Conservation (phyloP, 352 stramenopile genomes). For the Elongisporangium undulatum region DNA sequence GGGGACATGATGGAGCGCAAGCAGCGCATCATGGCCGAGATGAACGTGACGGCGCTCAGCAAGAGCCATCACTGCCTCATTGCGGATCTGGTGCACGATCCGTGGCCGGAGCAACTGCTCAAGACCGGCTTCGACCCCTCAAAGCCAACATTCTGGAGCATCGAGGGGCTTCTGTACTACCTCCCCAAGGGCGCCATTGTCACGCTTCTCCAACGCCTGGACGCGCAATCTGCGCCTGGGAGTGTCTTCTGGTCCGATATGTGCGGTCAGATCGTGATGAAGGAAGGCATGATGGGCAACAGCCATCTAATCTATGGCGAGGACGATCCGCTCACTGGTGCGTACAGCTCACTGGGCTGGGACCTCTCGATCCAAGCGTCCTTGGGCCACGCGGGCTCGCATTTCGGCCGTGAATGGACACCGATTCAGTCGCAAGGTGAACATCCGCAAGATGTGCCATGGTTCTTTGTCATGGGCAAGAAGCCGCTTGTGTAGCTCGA, state of each 20-base stretch:
- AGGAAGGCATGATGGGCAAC: background rate
- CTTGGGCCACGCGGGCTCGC: conserved; percentile 13
- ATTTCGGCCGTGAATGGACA: conserved; percentile 43
- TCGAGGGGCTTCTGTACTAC: conserved; percentile 55
- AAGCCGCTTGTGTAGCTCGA: background rate
- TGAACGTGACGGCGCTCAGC: conserved; percentile 20
- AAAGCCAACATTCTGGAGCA: conserved; percentile 45
- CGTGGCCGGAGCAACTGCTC: conserved; percentile 34
- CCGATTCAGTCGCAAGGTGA: conserved; percentile 7
- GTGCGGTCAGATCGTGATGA: conserved; percentile 5
- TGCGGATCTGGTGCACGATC: conserved; percentile 42
- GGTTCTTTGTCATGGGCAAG: background rate
- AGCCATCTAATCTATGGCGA: conserved; percentile 35
- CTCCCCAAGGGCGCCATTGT: conserved; percentile 28
- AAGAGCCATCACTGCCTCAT: conserved; percentile 37
- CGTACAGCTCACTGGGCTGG: conserved; percentile 39
- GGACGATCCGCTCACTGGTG: conserved; percentile 32
- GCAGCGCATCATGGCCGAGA: conserved; percentile 20
- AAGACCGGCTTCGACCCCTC: conserved; percentile 32
- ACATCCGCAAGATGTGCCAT: background rate
- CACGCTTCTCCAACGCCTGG: conserved; percentile 41
- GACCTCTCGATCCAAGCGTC: conserved; percentile 27
- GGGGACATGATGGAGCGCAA: conserved; percentile 43
- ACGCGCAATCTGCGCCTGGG: conserved; percentile 34
- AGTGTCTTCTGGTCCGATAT: conserved; percentile 57